Evolutionary conservation across 352 stramenopile genomes (phyloP).

Genomic region (Pythium scleroteichum): DNA sequence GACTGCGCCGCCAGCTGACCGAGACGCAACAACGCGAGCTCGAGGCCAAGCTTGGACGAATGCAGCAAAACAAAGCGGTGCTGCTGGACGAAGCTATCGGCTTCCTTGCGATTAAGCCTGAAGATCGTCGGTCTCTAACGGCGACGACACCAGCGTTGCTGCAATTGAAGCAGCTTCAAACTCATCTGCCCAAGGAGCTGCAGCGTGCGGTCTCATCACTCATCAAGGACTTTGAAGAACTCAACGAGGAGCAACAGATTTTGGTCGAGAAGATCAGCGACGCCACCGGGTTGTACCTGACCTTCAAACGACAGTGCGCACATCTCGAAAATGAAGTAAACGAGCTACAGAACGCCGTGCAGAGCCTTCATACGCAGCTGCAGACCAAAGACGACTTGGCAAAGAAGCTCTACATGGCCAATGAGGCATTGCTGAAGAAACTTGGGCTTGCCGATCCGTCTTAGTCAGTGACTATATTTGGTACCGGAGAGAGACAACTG

Average conservation of each 20-base stretch:
- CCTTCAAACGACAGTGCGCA: constrained; percentile 51
- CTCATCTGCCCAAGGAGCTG: constrained; percentile 50
- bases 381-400: constrained; percentile 53
- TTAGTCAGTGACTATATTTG: constrained; percentile 8
- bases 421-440: constrained; percentile 55
- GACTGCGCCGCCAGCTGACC: constrained; percentile 30
- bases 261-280: constrained; percentile 62
- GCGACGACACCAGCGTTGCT: constrained; percentile 21
- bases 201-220: constrained; percentile 48
- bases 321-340: constrained; percentile 38
- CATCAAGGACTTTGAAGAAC: constrained; percentile 57
- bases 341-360: constrained; percentile 36
- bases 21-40: constrained; percentile 40
- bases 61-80: constrained; percentile 46
- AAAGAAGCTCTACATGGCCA: constrained; percentile 65
- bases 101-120: constrained; percentile 35
- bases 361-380: constrained; percentile 42
- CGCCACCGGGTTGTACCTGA: constrained; percentile 56
- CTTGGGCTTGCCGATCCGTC: constrained; percentile 26
- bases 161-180: constrained; percentile 42
- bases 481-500: not conserved
- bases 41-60: constrained; percentile 39
- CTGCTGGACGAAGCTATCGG: constrained; percentile 49
- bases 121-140: not conserved
- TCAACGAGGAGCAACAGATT: constrained; percentile 54